These are phyloP conservation scores for Thalassiosira mediterranea DNA, from an alignment of 352 stramenopile genomes.

Conservation along the genomic window DNA sequence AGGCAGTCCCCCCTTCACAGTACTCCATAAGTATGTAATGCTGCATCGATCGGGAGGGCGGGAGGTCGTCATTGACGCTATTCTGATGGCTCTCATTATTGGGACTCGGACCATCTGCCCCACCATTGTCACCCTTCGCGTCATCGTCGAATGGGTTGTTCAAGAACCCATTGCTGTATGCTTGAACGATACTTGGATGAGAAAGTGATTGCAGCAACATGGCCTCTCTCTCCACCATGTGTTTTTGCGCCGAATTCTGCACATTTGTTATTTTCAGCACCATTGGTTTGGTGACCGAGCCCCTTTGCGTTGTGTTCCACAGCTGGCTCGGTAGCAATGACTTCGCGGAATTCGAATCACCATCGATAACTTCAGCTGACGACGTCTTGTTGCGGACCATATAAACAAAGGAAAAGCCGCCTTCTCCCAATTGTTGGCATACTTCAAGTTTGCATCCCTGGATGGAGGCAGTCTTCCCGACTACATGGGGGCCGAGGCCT, in stretches of 20 bases:
- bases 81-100: not conserved
- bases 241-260: conserved; percentile 66
- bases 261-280: conserved; percentile 85
- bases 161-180: conserved; percentile 65
- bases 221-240: conserved; percentile 83
- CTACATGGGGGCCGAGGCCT: conserved; percentile 63
- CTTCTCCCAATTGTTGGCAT: conserved; percentile 68
- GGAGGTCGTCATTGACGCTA: not conserved
- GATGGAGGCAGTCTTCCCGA: conserved; percentile 67
- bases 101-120: not conserved
- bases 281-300: too few species aligned
- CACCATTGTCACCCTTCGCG: conserved; percentile 7
- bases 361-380: conserved; percentile 6
- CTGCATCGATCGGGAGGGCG: conserved; percentile 62
- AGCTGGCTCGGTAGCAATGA: too few species aligned
- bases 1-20: conserved; percentile 91
- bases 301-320: too few species aligned
- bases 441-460: conserved; percentile 51
- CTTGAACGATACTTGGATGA: conserved; percentile 81
- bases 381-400: conserved; percentile 62
- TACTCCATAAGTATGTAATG: conserved; percentile 97
- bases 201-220: conserved; percentile 70
- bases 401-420: conserved; percentile 84
- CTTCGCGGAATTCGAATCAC: too few species aligned
- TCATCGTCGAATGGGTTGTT: conserved; percentile 5